Base-by-base conservation (phyloP, 345 rosid species). In the Camelina sativa region DNA sequence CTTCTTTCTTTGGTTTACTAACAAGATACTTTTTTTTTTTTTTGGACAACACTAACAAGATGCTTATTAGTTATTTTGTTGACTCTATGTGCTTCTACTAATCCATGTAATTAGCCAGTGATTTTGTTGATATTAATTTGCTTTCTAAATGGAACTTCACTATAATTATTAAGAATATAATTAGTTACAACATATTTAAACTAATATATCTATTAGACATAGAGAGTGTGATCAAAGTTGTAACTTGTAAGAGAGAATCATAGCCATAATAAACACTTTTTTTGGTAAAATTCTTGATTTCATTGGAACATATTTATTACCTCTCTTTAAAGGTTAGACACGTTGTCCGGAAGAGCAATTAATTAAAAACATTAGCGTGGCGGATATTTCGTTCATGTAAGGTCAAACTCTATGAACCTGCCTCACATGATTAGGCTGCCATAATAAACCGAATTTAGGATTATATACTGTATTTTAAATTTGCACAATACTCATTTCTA, bases 361-460 rank as follows among this genome's bases (percentile, higher is more conserved):
- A 11, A 19, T 20, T 11, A 28, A 8, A 38, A 12, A 38, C n/a
- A 1, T n/a, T 46, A 7, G 10, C 53, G 41, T 46, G n/a, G 37
- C 16, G n/a, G 10, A 9, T 44, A 28, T 32, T 65, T 30, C 41
- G 17, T 63, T 44, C 40, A 32, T 48, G 44, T 47, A 30, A 47
- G 16, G 28, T 34, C 58, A 50, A 50, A 34, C 37, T 7, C 34
- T 52, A 34, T 12, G 22, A 69, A 43, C 54, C 41, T 69, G 56
- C 22, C 65, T 43, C 44, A 11, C 73, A 9, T 43, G 20, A 57
- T 44, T 43, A 43, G 65, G 65, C 65, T 69, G 65, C 46, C 65
- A 69, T 57, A 57, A 57, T 68, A 43, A 69, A 57, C 73, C 32
- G 55, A 69, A 56, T 28, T 57, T 32, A 69, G 44, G 28, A 25